Evolutionary conservation across 768 basidiomycete species (phyloP).

Genomic region (Leccinum obscurum): DNA sequence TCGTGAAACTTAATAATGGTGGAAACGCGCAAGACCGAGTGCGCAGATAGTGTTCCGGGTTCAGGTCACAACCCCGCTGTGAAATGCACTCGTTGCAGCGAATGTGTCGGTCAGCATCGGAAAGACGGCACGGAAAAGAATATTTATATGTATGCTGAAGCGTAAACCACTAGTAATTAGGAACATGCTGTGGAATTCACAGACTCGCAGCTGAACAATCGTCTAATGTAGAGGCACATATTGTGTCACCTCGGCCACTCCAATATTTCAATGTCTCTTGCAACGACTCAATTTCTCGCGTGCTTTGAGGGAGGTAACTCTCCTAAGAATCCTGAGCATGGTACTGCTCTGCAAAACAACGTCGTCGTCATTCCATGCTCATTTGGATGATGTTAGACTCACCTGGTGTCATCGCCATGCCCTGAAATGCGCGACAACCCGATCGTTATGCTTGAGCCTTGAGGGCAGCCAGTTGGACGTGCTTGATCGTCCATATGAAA

Average conservation of each 20-base stretch:
- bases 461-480: conserved; percentile 25
- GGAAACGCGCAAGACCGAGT: too few species aligned
- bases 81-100: too few species aligned
- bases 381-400: conserved; percentile 12
- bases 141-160: too few species aligned
- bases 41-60: too few species aligned
- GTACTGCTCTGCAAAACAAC: conserved; percentile 42
- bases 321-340: conserved; percentile 55
- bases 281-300: conserved; percentile 61
- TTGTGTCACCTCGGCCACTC: too few species aligned
- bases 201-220: background rate
- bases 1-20: too few species aligned
- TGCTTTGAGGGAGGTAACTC: conserved; percentile 55
- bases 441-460: conserved; percentile 43
- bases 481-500: conserved; percentile 41
- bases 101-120: too few species aligned
- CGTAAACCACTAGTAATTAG: too few species aligned
- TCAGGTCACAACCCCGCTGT: too few species aligned
- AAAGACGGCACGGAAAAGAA: too few species aligned
- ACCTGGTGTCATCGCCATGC: conserved; percentile 57
- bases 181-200: too few species aligned
- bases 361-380: background rate
- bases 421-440: conserved; percentile 66
- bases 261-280: conserved; percentile 42
- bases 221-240: too few species aligned